Evolutionary conservation across 305 asterid genomes (phyloP).

Genomic region (Solanum hybrid): DNA sequence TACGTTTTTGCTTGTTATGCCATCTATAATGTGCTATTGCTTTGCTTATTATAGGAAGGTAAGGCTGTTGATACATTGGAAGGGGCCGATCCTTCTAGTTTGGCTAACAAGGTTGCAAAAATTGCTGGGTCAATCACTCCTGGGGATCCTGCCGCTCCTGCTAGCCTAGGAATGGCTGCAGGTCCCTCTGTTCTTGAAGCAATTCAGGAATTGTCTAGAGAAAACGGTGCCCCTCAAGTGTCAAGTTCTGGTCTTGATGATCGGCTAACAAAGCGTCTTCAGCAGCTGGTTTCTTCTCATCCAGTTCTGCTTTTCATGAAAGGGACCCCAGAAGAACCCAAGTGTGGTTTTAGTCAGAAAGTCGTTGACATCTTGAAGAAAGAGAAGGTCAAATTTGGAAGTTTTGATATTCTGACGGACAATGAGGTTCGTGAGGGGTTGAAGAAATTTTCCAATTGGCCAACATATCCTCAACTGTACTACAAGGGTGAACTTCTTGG

Average conservation of each 20-base stretch:
- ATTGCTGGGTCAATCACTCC: conserved; percentile 64
- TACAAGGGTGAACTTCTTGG: conserved; percentile 95
- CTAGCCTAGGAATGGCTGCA: conserved; percentile 98
- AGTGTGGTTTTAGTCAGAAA: conserved; percentile 90
- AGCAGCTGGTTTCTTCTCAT: conserved; percentile 60
- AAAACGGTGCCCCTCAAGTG: conserved; percentile 25
- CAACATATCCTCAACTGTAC: conserved; percentile 90
- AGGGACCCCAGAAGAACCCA: conserved; percentile 78
- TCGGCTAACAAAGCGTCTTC: conserved; percentile 38
- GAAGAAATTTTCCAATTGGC: conserved; percentile 91
- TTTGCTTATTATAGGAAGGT: conserved; percentile 52
- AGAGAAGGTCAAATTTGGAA: conserved; percentile 71
- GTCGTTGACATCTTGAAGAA: conserved; percentile 76
- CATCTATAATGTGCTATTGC: neutral
- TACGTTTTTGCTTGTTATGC: neutral
- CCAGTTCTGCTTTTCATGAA: conserved; percentile 88
- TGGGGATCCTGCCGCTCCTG: conserved; percentile 92
- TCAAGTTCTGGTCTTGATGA: conserved; percentile 26
- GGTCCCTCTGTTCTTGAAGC: conserved; percentile 82
- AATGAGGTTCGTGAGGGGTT: conserved; percentile 78
- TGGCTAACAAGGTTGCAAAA: conserved; percentile 96
- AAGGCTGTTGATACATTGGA: conserved; percentile 72
- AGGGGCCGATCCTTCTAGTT: conserved; percentile 95
- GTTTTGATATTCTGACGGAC: conserved; percentile 73
- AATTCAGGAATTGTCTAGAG: conserved; percentile 60